Evolutionary conservation across 805 yeast genomes (phyloP).

Genomic region (Pichia occidentalis): DNA sequence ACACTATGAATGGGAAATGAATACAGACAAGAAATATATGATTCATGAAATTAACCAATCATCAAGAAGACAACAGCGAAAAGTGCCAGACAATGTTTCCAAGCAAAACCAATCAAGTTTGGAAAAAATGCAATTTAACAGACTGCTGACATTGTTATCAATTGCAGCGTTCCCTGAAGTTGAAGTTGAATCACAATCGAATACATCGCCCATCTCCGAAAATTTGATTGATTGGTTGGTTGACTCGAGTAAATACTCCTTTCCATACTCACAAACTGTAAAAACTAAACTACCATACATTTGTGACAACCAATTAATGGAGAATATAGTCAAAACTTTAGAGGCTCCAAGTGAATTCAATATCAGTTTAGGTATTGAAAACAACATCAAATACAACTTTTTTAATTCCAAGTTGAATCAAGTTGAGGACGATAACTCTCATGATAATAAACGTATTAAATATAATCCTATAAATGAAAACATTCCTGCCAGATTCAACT

Average conservation of each 20-base stretch:
- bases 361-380: not conserved
- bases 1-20: conserved; percentile 29
- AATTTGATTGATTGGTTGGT: conserved; percentile 27
- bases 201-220: conserved; percentile 14
- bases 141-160: conserved; percentile 18
- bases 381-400: conserved; percentile 15
- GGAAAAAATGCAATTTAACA: conserved; percentile 11
- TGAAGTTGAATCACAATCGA: conserved; percentile 12
- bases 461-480: not conserved
- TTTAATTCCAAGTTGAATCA: conserved; percentile 12
- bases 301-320: conserved; percentile 12
- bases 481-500: conserved; percentile 13
- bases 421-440: conserved; percentile 1
- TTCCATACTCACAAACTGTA: conserved; percentile 16
- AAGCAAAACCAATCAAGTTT: conserved; percentile 1
- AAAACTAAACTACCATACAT: conserved; percentile 11
- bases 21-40: conserved; percentile 7
- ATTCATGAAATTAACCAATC: not conserved
- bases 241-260: conserved; percentile 16
- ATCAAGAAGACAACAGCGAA: not conserved
- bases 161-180: conserved; percentile 16
- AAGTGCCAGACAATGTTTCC: not conserved
- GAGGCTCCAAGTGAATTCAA: conserved; percentile 9
- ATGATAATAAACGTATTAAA: conserved; percentile 2
- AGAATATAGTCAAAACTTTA: conserved; percentile 18